Evolutionary conservation across 2,329 filamentous ascomycete genomes (phyloP).

Genomic region (Sarocladium brachiariae): DNA sequence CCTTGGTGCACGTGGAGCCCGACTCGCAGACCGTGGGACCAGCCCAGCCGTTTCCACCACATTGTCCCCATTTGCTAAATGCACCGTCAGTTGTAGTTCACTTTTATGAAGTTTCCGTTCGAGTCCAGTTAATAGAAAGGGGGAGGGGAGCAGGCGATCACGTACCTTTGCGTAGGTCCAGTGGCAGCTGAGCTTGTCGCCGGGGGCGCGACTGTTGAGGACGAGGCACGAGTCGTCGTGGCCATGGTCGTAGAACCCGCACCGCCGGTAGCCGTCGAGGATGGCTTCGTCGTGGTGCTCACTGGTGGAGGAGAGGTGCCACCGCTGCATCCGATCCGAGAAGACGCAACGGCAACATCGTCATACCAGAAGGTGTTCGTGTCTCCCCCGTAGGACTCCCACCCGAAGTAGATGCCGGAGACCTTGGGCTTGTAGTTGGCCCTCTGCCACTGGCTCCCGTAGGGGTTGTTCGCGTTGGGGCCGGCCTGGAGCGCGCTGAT

Average conservation of each 20-base stretch:
- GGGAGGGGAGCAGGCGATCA: not conserved
- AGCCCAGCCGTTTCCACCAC: constrained; percentile 11
- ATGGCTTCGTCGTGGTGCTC: not conserved
- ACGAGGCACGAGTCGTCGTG: not conserved
- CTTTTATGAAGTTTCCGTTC: too few relatives aligned
- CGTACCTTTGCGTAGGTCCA: constrained; percentile 7
- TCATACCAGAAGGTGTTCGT: constrained; percentile 59
- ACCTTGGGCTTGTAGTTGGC: constrained; percentile 43
- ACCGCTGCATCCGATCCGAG: constrained; percentile 16
- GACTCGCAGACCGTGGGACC: constrained; percentile 10
- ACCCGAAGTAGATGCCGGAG: constrained; percentile 52
- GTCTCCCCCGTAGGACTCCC: constrained; percentile 56
- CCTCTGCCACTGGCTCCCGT: constrained; percentile 46
- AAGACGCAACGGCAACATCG: constrained; percentile 40
- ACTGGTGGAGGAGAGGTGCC: not conserved
- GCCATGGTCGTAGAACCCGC: not conserved
- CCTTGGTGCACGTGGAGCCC: constrained; percentile 11
- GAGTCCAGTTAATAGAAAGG: too few relatives aligned
- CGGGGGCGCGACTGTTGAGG: not conserved
- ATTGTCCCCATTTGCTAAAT: constrained; percentile 10
- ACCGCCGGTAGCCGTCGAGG: not conserved
- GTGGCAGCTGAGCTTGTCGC: not conserved
- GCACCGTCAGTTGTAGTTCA: not conserved
- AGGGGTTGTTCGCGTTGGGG: constrained; percentile 39
- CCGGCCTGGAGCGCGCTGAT: constrained; percentile 45